Evolutionary conservation across 106 monocot genomes (phyloP).

Genomic region (Amphibolis antarctica): DNA sequence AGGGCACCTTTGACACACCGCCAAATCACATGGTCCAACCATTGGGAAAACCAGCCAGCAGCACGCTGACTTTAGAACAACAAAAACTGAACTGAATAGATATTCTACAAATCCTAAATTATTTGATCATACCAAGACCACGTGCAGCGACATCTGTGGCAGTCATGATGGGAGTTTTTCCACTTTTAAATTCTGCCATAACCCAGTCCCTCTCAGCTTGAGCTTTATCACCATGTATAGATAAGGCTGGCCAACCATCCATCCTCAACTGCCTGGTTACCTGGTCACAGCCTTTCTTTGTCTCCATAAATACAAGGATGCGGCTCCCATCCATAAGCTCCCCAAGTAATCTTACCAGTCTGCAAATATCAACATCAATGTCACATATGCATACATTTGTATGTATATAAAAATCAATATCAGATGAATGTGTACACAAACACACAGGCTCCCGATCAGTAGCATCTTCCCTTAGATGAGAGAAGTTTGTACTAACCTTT

Average conservation of each 20-base stretch:
- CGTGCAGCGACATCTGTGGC: slow-evolving; percentile 99
- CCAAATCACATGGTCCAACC: slow-evolving; percentile 54
- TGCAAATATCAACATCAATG: slow-evolving; percentile 8
- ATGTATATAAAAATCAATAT: no score
- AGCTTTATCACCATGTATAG: slow-evolving; percentile 95
- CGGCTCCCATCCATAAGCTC: slow-evolving; percentile 88
- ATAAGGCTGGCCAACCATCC: slow-evolving; percentile 95
- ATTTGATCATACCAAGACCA: slow-evolving; percentile 92
- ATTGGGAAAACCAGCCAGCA: slow-evolving; percentile 66
- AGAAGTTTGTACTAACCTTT: no score
- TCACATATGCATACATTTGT: no score
- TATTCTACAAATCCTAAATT: slow-evolving; percentile 38
- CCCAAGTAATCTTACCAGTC: slow-evolving; percentile 61
- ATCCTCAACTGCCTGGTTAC: slow-evolving; percentile 85
- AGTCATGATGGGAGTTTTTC: slow-evolving; percentile 91
- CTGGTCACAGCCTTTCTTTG: slow-evolving; percentile 93
- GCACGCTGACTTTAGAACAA: slow-evolving; percentile 58
- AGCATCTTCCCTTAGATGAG: no score
- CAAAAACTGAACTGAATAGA: slow-evolving; percentile 8
- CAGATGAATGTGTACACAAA: no score
- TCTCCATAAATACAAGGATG: slow-evolving; percentile 84
- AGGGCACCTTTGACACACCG: slow-evolving; percentile 49
- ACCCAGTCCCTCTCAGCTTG: slow-evolving; percentile 98
- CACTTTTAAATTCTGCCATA: slow-evolving; percentile 81
- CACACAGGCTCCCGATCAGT: no score